Base-by-base conservation (phyloP, 352 stramenopile species). In the Pythium phragmiticola region DNA sequence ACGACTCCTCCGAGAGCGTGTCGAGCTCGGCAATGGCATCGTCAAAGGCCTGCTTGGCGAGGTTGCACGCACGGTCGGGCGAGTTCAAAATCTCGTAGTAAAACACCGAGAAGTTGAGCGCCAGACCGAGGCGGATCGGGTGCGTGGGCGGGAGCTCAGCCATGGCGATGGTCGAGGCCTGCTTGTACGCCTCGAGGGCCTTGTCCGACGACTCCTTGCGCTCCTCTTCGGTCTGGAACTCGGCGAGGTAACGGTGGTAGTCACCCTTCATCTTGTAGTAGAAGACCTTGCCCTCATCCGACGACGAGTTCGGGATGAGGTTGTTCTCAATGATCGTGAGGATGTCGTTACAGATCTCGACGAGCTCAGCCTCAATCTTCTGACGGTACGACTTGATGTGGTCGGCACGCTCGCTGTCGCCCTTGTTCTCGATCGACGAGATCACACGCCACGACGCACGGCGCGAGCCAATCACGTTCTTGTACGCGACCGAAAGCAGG, bases 181-280 rank as follows among this genome's bases (percentile, higher is more conserved):
- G 77, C 77, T 89, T 87, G 82, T 93, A 93, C 54, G 69, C 73
- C 66, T 93, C 80, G 19, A 90, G 74, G 12, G 82, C 84, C 72
- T 89, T 88, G 72, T 89, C 80, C 47, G 95, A 97, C 47, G 86
- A 97, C 64, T 97, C 89, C 78, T 98, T 98, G 64, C 96, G 93
- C 58, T 91, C 84, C 33, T 99, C 96, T 30, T 95, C 96, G 54
- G 84, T 84, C 81, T 99, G 97, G 87, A 99, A 99, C 80, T 99
- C 97, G 59, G 96, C 97, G 62, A 99, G 82, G 82, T 99, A 99
- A 68, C 98, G 96, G 88, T 99, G 94, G 90, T 99, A 99, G 84
- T 99, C 97, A 57, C 97, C 97, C 88, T 99, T 99, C 96, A 99
- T 99, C 92, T 99, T 99, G 93, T 99, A 99, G 90, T 99, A 99